A percentile compares a stretch with the other conserved stretches of the same genome.
phyloP scores from a whole-genome alignment of 2,329 filamentous ascomycete genomes.

The Pseudonectria foliicola region DNA sequence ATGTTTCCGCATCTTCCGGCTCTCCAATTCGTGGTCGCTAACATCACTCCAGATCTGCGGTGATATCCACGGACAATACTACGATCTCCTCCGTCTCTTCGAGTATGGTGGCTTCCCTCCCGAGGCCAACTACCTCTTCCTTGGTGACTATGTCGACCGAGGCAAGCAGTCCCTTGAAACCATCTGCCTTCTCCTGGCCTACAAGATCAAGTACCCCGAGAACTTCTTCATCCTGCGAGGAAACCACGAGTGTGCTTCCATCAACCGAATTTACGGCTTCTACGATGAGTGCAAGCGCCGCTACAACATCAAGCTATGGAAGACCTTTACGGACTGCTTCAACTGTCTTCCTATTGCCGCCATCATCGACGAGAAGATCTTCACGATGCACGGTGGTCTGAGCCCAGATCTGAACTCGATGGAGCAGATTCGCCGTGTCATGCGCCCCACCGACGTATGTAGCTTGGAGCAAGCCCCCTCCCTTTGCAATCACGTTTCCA shows the following conservation, averaged over 20 bases:
- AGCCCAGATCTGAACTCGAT: conserved; percentile 98
- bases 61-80: conserved; percentile 99
- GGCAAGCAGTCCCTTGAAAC: conserved; percentile 99
- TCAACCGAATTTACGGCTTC: conserved; percentile 99
- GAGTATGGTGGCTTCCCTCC: conserved; percentile 98
- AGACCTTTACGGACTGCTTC: conserved; percentile 99
- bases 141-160: conserved; percentile 97
- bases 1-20: conserved; percentile 24
- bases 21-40: conserved; percentile 1
- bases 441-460: conserved; percentile 97
- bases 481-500: neutral
- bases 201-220: conserved; percentile 99
- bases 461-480: conserved; percentile 11
- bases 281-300: conserved; percentile 99
- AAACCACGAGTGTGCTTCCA: conserved; percentile 97
- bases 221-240: conserved; percentile 99
- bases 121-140: conserved; percentile 98
- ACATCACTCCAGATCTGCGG: conserved; percentile 72
- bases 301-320: conserved; percentile 99
- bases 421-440: conserved; percentile 98
- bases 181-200: conserved; percentile 90
- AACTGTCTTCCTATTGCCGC: conserved; percentile 97
- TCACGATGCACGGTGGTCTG: conserved; percentile 98
- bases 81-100: conserved; percentile 92
- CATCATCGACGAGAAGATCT: conserved; percentile 99